Percentiles rank a stretch among this genome's conserved stretches.
Evolutionary conservation across 2,329 filamentous ascomycete genomes (phyloP).

Genomic region (Anisogramma anomala): DNA sequence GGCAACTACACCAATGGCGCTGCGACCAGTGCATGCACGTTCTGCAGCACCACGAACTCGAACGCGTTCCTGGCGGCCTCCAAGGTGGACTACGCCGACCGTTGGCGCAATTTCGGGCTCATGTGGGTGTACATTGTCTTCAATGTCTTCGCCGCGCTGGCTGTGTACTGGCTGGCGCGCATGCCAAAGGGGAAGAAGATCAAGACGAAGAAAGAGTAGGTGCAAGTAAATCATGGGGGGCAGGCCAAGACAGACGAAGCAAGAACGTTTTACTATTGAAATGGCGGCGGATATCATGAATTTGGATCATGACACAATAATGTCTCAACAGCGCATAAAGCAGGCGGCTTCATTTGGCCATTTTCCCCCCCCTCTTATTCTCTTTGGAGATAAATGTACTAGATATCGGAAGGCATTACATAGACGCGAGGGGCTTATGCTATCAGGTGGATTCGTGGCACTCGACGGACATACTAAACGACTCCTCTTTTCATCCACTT

Average conservation of each 20-base stretch:
- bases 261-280: too few relatives aligned
- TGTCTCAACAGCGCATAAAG: too few relatives aligned
- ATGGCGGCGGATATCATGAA: too few relatives aligned
- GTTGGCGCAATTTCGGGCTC: constrained; percentile 44
- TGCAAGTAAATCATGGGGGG: background rate
- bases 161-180: constrained; percentile 34
- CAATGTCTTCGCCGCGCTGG: constrained; percentile 34
- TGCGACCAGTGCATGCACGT: constrained; percentile 20
- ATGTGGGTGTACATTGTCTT: constrained; percentile 38
- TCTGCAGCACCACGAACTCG: constrained; percentile 20
- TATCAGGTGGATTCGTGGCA: too few relatives aligned
- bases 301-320: too few relatives aligned
- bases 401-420: too few relatives aligned
- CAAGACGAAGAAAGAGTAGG: constrained; percentile 6
- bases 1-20: constrained; percentile 36
- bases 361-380: too few relatives aligned
- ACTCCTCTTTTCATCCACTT: too few relatives aligned
- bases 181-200: constrained; percentile 25
- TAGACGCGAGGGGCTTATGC: too few relatives aligned
- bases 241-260: background rate
- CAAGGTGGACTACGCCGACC: constrained; percentile 31
- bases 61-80: constrained; percentile 25
- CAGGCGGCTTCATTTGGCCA: too few relatives aligned
- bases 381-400: too few relatives aligned
- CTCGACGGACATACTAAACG: too few relatives aligned